These are phyloP conservation scores for Amphirosellinia nigrospora DNA, from an alignment of 495 filamentous ascomycete genomes.

Conservation along the genomic window DNA sequence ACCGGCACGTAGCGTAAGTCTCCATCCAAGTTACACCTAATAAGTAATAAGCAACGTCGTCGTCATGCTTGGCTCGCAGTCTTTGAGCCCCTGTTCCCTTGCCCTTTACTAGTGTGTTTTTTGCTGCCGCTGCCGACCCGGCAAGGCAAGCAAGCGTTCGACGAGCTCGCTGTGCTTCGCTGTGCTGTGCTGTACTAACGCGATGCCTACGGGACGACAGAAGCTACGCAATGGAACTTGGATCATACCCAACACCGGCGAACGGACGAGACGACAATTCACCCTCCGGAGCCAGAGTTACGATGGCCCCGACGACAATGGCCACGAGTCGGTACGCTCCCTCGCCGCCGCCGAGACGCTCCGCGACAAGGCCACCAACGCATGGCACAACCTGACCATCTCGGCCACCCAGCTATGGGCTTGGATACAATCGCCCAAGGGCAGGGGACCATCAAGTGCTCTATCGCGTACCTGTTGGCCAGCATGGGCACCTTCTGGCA, in stretches of 20 bases:
- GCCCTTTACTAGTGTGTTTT: neutral
- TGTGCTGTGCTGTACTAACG: constrained; percentile 36
- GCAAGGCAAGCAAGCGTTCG: constrained; percentile 3
- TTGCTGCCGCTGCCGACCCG: neutral
- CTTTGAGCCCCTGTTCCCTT: neutral
- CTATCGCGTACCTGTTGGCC: constrained; percentile 86
- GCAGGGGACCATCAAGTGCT: constrained; percentile 87
- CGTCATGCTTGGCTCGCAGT: constrained; percentile 5
- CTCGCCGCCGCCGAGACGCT: constrained; percentile 35
- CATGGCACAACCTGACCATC: constrained; percentile 36
- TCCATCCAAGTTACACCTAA: neutral
- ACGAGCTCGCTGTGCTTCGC: constrained; percentile 7
- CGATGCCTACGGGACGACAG: constrained; percentile 43
- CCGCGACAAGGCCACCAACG: constrained; percentile 34
- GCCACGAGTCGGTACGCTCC: constrained; percentile 36
- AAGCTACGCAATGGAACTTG: constrained; percentile 67
- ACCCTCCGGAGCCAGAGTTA: constrained; percentile 53
- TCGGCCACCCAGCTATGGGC: constrained; percentile 35
- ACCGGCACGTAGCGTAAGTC: constrained; percentile 25
- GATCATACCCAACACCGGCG: constrained; percentile 65
- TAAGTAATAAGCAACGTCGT: too few species aligned
- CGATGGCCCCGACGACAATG: constrained; percentile 34
- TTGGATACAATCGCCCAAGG: constrained; percentile 60
- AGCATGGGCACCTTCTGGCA: constrained; percentile 87
- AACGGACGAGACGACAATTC: constrained; percentile 63